Evolutionary conservation across 306 rosid species (phyloP).

Genomic region (Inga oerstediana): DNA sequence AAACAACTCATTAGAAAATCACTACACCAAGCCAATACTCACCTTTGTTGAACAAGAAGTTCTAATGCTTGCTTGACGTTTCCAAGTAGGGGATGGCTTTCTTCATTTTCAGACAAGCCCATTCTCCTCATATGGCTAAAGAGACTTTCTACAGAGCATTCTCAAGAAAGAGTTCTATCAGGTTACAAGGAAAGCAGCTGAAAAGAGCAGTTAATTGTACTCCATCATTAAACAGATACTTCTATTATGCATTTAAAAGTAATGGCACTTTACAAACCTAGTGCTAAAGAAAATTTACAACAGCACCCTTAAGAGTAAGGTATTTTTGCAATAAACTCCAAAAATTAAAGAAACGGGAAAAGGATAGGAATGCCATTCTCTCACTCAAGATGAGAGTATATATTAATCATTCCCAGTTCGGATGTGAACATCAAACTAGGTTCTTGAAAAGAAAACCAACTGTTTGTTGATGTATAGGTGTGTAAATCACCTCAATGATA

Average conservation of each 20-base stretch:
- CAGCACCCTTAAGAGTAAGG: background rate
- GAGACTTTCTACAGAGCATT: slow-evolving; percentile 60
- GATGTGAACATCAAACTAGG: background rate
- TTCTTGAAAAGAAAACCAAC: background rate
- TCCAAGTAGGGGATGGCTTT: slow-evolving; percentile 72
- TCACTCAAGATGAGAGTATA: background rate
- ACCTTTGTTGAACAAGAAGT: slow-evolving; percentile 90
- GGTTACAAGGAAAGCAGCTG: slow-evolving; percentile 23
- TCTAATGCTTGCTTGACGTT: slow-evolving; percentile 75
- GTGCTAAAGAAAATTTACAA: background rate
- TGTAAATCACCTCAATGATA: background rate
- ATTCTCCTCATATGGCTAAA: slow-evolving; percentile 75
- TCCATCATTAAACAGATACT: background rate
- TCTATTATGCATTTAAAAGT: background rate
- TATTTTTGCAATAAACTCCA: background rate
- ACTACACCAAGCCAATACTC: slow-evolving; percentile 12
- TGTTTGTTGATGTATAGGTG: background rate
- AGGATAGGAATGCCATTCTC: background rate
- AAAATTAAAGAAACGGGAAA: background rate
- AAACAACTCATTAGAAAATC: background rate
- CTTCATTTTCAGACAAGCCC: slow-evolving; percentile 63
- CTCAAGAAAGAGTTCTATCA: slow-evolving; percentile 31
- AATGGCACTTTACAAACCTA: background rate
- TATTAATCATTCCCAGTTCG: no score
- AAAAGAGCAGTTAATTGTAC: background rate